Evolutionary conservation across 179 eudicot genomes (phyloP).

Genomic region (Gypsophila paniculata): DNA sequence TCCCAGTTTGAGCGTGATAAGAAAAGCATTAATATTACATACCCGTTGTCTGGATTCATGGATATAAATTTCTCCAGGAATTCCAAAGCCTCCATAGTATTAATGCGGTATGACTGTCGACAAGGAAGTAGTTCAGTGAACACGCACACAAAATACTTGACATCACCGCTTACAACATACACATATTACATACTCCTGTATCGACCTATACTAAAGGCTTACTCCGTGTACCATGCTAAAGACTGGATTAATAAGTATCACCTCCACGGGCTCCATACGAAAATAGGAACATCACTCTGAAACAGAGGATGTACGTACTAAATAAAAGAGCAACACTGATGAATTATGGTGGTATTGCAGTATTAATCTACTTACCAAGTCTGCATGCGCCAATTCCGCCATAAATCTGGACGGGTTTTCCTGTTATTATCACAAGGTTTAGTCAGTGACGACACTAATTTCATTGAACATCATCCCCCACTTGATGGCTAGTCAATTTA

Average conservation of each 20-base stretch:
- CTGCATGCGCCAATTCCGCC: slow-evolving; percentile 74
- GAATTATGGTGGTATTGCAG: neutral
- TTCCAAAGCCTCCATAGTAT: slow-evolving; percentile 57
- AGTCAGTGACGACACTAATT: slow-evolving; percentile 12
- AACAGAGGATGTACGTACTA: neutral
- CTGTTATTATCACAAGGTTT: slow-evolving; percentile 36
- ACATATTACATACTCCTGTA: neutral
- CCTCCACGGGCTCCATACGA: too few relatives aligned
- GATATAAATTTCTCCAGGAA: slow-evolving; percentile 63
- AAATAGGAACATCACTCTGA: too few relatives aligned
- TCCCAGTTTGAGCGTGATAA: neutral
- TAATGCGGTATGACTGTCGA: slow-evolving; percentile 51
- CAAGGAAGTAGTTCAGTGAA: slow-evolving; percentile 11
- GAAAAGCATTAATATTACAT: slow-evolving; percentile 15
- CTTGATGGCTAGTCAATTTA: slow-evolving; percentile 1
- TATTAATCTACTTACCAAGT: slow-evolving; percentile 50
- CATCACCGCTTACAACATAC: neutral
- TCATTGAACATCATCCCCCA: neutral
- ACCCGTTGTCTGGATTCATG: slow-evolving; percentile 77
- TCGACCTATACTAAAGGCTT: neutral
- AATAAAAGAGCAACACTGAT: neutral
- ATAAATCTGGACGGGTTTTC: slow-evolving; percentile 70
- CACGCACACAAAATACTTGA: neutral
- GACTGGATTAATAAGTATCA: too few relatives aligned
- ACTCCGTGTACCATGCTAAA: too few relatives aligned